Evolutionary conservation across 768 basidiomycete genomes (phyloP), one percentile per base, ranked within the genome.

Genomic region (Podaxis mareebaensis): DNA sequence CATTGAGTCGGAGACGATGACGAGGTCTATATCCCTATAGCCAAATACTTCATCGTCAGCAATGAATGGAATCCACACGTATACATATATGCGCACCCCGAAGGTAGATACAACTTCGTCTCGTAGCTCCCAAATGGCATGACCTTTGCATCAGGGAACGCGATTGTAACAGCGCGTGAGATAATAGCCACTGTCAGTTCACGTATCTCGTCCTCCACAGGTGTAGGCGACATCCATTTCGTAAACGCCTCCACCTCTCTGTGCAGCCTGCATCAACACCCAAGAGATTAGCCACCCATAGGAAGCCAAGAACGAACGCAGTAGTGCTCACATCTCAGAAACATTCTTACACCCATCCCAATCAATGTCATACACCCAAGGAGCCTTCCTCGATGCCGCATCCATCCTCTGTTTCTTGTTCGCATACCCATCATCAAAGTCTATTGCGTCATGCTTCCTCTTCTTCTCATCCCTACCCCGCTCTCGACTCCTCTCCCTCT

Each of bases 71-170:
- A 20, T 53, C 10, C 20, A 38, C 44, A 53, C 17, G 63, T 33
- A n/a, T 6, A 3, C 28, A 54, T 38, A 24, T 11, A 68, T 57
- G 54, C 91, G 70, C 74, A 97, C 96, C 96, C 96, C 58, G 85
- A 79, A 3, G 97, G 96, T 22, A 99, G 83, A 73, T 99, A 99
- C 13, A 99, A 78, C 70, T 94, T 93, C 5, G 96, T 99, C 71
- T 92, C 88, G 73, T 89, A 96, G 71, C 91, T 94, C 22, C 97
- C 97, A 73, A 99, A 99, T 1, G 95, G 91, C 62, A 84, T 76
- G 3, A 98, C 89, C 38, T 81, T 76, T 8, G 95, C 94, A 68
- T 96, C 93, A 0, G 88, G 84, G 77, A 93, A 97, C 10, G 78
- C 72, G n/a, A 75, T 69, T 5, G 76, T 77, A 53, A 99, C 81